These are phyloP conservation scores for Rauvolfia tetraphylla DNA, from an alignment of 257 asterid species.

Conservation along the genomic window DNA sequence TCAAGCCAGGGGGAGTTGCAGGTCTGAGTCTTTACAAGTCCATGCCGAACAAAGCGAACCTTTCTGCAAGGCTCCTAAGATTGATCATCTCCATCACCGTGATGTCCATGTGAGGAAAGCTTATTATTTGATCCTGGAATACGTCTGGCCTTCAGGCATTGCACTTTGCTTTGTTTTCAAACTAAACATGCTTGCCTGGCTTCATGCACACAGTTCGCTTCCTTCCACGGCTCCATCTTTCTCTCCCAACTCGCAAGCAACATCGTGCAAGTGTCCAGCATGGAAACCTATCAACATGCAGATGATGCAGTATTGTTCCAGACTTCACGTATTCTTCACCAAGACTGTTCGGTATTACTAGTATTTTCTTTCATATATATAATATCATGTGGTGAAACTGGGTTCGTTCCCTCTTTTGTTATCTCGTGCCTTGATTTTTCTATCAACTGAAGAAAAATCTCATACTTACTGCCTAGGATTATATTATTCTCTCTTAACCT, in stretches of 20 bases:
- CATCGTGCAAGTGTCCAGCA: background rate
- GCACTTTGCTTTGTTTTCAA: background rate
- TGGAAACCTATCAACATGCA: background rate
- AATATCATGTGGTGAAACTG: no score
- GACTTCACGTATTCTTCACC: background rate
- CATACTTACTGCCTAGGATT: no score
- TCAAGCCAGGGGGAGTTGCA: no score
- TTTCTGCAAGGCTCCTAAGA: background rate
- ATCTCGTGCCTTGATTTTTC: no score
- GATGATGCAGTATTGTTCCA: background rate
- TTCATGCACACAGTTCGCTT: no score
- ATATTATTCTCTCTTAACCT: no score
- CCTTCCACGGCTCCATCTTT: constrained; percentile 15
- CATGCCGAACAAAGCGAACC: background rate
- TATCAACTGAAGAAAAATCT: no score
- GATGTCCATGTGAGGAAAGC: constrained; percentile 4
- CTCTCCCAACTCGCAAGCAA: constrained; percentile 37
- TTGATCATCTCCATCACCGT: no score
- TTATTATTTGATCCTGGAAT: constrained; percentile 3
- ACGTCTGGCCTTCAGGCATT: no score
- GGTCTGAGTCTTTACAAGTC: no score
- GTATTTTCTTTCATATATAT: no score
- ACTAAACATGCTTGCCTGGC: constrained; percentile 17
- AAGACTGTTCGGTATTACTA: background rate
- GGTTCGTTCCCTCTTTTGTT: no score